A percentile compares a stretch with the other conserved stretches of the same genome.
phyloP scores from a whole-genome alignment of 108 stramenopile species.

The Poteriospumella lacustris region DNA sequence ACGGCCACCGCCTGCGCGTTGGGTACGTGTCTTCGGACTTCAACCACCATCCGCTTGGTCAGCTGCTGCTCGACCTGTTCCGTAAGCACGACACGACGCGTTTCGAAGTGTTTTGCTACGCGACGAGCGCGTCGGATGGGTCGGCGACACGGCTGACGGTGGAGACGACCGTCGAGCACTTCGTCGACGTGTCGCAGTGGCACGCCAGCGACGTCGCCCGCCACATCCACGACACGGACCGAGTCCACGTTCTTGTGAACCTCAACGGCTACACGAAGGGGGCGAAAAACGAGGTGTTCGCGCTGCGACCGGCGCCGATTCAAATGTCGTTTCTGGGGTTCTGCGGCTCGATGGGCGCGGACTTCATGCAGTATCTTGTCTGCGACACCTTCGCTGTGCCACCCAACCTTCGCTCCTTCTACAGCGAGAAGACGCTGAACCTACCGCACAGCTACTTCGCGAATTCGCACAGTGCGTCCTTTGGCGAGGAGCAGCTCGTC shows the following conservation, averaged over 20 bases:
- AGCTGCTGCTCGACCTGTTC: slow-evolving; percentile 79
- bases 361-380: slow-evolving; percentile 64
- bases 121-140: slow-evolving; percentile 45
- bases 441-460: slow-evolving; percentile 82
- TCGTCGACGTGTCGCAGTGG: slow-evolving; percentile 50
- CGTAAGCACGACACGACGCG: slow-evolving; percentile 61
- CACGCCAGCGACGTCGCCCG: slow-evolving; percentile 54
- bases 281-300: slow-evolving; percentile 55
- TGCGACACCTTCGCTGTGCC: slow-evolving; percentile 61
- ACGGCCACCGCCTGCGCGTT: slow-evolving; percentile 46
- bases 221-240: slow-evolving; percentile 51
- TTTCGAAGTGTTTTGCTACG: slow-evolving; percentile 66
- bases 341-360: slow-evolving; percentile 65
- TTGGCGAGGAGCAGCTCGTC: not conserved
- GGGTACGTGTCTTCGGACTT: slow-evolving; percentile 76
- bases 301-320: slow-evolving; percentile 46
- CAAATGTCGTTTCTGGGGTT: slow-evolving; percentile 66
- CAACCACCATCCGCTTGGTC: slow-evolving; percentile 71
- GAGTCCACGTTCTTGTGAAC: slow-evolving; percentile 70
- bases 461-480: slow-evolving; percentile 65
- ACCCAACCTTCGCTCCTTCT: slow-evolving; percentile 51
- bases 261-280: slow-evolving; percentile 76
- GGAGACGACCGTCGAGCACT: slow-evolving; percentile 57
- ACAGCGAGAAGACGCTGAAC: slow-evolving; percentile 61
- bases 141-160: slow-evolving; percentile 58